A percentile compares a stretch with the other conserved stretches of the same genome.
These are phyloP conservation scores for Pythium utonaiense DNA, from an alignment of 352 stramenopile species.

Conservation along the genomic window DNA sequence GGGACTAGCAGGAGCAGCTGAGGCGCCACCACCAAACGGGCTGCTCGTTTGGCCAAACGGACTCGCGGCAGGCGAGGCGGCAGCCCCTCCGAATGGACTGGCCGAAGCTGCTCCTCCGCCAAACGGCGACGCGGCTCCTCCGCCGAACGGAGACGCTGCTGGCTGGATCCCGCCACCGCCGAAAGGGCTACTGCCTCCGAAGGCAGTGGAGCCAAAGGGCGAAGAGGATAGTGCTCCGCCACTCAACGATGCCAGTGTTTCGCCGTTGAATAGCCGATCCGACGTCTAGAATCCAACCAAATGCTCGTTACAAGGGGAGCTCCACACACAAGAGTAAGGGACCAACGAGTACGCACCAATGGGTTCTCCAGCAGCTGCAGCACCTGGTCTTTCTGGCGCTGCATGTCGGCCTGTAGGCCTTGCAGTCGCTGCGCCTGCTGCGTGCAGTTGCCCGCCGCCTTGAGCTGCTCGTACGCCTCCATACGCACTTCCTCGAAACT, in stretches of 20 bases:
- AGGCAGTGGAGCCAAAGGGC: slow-evolving; percentile 7
- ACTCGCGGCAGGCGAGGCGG: neutral
- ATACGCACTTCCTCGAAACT: slow-evolving; percentile 60
- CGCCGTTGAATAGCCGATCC: slow-evolving; percentile 52
- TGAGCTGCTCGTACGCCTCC: slow-evolving; percentile 61
- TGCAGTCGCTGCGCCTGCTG: slow-evolving; percentile 45
- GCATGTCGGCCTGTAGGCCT: slow-evolving; percentile 36
- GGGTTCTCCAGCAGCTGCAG: slow-evolving; percentile 45
- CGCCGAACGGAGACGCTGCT: slow-evolving; percentile 33
- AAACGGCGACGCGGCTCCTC: slow-evolving; percentile 4
- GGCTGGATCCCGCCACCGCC: slow-evolving; percentile 6
- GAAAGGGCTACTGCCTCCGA: slow-evolving; percentile 26
- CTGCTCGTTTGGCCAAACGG: slow-evolving; percentile 22
- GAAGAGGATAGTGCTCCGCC: slow-evolving; percentile 7
- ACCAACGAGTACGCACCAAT: slow-evolving; percentile 8
- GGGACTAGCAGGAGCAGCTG: neutral
- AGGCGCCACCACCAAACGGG: slow-evolving; percentile 27
- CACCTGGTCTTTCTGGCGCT: slow-evolving; percentile 47
- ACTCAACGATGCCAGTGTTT: slow-evolving; percentile 26
- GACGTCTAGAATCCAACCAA: slow-evolving; percentile 36
- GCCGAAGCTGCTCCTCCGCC: slow-evolving; percentile 4
- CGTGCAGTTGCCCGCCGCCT: slow-evolving; percentile 33
- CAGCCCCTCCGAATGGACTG: slow-evolving; percentile 32
- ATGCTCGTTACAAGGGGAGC: too few relatives aligned
- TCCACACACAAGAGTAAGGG: too few relatives aligned